phyloP scores from a whole-genome alignment of 768 basidiomycete species.

The Pisolithus albus region DNA sequence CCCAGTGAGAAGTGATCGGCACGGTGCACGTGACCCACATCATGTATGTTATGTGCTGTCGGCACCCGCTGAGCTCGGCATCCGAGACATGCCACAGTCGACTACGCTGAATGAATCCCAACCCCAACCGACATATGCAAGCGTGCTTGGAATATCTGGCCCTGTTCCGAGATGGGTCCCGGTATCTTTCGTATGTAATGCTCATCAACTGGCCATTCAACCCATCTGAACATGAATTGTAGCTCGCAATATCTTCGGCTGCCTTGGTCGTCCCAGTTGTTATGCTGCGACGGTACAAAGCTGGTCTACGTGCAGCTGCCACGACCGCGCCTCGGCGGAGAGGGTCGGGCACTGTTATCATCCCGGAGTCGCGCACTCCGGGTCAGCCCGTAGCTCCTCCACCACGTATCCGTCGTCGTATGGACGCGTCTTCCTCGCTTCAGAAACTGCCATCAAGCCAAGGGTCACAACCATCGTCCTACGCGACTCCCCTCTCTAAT shows the following conservation, averaged over 20 bases:
- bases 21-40: background rate
- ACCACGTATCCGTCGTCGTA: background rate
- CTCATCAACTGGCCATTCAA: background rate
- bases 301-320: background rate
- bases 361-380: background rate
- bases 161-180: constrained; percentile 26
- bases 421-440: background rate
- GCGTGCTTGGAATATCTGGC: background rate
- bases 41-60: background rate
- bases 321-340: constrained; percentile 6
- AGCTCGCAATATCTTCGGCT: constrained; percentile 10
- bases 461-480: background rate
- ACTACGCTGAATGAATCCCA: background rate
- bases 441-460: background rate
- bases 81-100: background rate
- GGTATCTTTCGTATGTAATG: constrained; percentile 20
- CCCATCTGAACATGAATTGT: background rate
- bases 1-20: too few relatives aligned
- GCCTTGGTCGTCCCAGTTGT: constrained; percentile 11
- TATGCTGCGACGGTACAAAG: constrained; percentile 8
- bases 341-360: background rate
- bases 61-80: background rate
- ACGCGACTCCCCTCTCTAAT: background rate
- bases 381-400: background rate
- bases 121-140: background rate